These are phyloP conservation scores for Chlamydomonas incerta DNA, from an alignment of 139 green algal species.

Conservation along the genomic window DNA sequence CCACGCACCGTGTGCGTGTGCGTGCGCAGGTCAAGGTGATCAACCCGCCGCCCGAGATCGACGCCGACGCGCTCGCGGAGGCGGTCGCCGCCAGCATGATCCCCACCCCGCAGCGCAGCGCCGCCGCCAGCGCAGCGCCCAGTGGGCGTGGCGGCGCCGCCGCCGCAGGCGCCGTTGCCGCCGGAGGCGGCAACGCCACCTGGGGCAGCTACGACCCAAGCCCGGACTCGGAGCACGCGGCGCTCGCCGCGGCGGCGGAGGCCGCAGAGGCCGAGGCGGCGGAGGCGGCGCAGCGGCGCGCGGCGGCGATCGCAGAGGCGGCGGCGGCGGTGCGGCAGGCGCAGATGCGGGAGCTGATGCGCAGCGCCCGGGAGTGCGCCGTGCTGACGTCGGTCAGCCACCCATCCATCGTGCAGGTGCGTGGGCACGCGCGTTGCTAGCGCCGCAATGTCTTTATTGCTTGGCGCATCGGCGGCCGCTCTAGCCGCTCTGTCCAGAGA, in stretches of 20 bases:
- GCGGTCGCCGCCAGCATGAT: not conserved
- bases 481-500: too few relatives aligned
- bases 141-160: not conserved
- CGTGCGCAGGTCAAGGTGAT: slow-evolving; percentile 19
- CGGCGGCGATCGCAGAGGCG: not conserved
- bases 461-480: not conserved
- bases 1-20: too few relatives aligned
- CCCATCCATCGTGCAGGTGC: slow-evolving; percentile 12
- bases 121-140: not conserved
- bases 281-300: not conserved
- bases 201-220: not conserved
- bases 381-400: slow-evolving; percentile 13
- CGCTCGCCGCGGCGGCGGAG: not conserved
- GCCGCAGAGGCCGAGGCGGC: not conserved
- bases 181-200: too few relatives aligned
- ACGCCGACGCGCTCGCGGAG: not conserved
- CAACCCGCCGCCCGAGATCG: not conserved
- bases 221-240: not conserved
- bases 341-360: slow-evolving; percentile 26
- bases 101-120: not conserved
- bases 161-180: too few relatives aligned
- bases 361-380: slow-evolving; percentile 8
- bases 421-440: not conserved
- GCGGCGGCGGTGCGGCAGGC: slow-evolving; percentile 16
- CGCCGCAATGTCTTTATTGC: not conserved